Percentiles rank a stretch among this genome's conserved stretches.
These are phyloP conservation scores for Xylaria polymorpha DNA, from an alignment of 2,329 filamentous ascomycete species.

Conservation along the genomic window DNA sequence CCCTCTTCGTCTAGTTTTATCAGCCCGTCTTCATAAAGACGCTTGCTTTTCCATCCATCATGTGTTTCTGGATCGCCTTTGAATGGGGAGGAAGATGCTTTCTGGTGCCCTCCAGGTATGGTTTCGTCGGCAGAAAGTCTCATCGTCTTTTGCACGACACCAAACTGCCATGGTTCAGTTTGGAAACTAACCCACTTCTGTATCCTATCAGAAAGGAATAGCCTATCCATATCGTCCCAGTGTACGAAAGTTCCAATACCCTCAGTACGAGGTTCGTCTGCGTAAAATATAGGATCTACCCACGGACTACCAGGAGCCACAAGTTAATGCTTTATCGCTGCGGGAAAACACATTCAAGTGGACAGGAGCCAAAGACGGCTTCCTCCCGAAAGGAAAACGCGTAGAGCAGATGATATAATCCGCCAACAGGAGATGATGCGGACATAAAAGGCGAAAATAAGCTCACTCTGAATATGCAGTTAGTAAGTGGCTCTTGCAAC, in stretches of 20 bases:
- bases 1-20: slow-evolving; percentile 7
- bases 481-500: not conserved
- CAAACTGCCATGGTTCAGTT: slow-evolving; percentile 13
- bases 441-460: not conserved
- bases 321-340: not conserved
- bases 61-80: not conserved
- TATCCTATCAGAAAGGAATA: not conserved
- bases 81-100: not conserved
- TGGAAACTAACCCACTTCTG: too few relatives aligned
- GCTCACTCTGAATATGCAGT: slow-evolving; percentile 19
- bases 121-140: not conserved
- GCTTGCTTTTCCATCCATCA: not conserved
- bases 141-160: not conserved
- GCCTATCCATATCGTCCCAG: slow-evolving; percentile 1
- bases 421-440: not conserved
- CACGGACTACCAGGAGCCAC: slow-evolving; percentile 9
- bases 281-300: slow-evolving; percentile 13
- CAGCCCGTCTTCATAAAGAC: not conserved
- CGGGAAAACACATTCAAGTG: not conserved
- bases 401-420: not conserved
- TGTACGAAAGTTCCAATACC: not conserved
- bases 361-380: too few relatives aligned
- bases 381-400: not conserved
- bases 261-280: not conserved
- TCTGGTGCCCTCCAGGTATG: slow-evolving; percentile 23